Evolutionary conservation across 768 basidiomycete genomes (phyloP), one percentile per base, ranked within the genome.

Genomic region (Calocybe cyanea): DNA sequence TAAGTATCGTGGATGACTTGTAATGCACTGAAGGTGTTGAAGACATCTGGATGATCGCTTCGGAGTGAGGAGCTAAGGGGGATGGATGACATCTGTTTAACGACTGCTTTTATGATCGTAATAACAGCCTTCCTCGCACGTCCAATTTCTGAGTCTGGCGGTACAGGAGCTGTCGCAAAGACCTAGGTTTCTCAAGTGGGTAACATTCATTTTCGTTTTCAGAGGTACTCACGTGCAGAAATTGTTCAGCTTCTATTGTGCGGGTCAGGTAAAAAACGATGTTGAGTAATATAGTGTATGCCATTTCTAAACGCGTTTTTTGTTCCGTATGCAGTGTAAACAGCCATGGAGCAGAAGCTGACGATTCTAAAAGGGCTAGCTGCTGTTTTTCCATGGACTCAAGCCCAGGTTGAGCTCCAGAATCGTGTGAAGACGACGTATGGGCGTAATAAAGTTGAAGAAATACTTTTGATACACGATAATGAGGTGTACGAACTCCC

Each of bases 201-300:
- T 6, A 17, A 31, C 24, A 19, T 17, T 15, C 8, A 44, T 18
- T 19, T 14, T 15, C 19, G 33, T 13, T 32, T 2, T 6, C 7
- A 17, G 34, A 14, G 6, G 25, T 28, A 54, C 59, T 48, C 25
- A 58, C 61, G 33, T 48, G 33, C 7, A 61, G 40, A 37, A 54
- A 58, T 17, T 58, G 57, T 34, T 55, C 51, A 2, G 53, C 53
- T 31, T 50, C 48, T 14, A 46, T 41, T 10, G 59, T 53, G 8
- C 59, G 53, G 31, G 50, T 51, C 15, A 63, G 54, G 39, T 62
- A 63, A 8, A 62, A 23, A 18, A 60, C 51, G 7, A 62, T 57
- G 50, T 59, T 60, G 46, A 60, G 55, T 4, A 63, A 39, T 11
- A 63, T 43, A 2, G 53, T 54, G 42, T 60, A 62, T 1, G 60